These are phyloP conservation scores for Candida easanensis DNA, from an alignment of 805 yeast species.

Conservation along the genomic window DNA sequence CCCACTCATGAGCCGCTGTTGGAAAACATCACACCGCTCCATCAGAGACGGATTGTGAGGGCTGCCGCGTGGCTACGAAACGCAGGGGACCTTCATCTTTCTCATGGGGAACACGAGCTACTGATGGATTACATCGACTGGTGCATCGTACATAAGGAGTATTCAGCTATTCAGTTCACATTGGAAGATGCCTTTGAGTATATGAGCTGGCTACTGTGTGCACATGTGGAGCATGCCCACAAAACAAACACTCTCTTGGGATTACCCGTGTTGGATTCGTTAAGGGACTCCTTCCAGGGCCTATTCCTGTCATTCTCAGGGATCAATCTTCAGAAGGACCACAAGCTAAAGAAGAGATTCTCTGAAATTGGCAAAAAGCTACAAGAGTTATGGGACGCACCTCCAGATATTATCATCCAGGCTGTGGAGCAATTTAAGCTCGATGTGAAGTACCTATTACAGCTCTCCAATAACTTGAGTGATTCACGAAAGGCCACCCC, in stretches of 20 bases:
- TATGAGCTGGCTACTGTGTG: conserved; percentile 1
- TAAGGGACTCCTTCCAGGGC: not conserved
- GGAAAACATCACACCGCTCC: not conserved
- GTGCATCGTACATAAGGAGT: not conserved
- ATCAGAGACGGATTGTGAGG: not conserved
- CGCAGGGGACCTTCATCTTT: not conserved
- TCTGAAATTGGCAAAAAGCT: not conserved
- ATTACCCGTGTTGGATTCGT: not conserved
- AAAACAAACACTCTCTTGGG: not conserved
- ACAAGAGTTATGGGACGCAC: not conserved
- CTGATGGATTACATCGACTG: not conserved
- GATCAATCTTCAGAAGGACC: not conserved
- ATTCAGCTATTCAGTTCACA: not conserved
- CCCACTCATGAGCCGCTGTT: not conserved
- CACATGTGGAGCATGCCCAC: not conserved
- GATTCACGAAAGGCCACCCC: too few relatives aligned
- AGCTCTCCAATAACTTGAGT: not conserved
- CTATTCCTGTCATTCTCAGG: not conserved
- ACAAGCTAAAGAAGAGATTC: not conserved
- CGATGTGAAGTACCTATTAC: not conserved
- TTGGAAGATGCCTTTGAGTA: not conserved
- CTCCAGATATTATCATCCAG: not conserved
- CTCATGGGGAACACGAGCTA: not conserved
- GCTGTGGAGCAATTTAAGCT: not conserved
- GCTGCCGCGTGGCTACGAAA: not conserved